Evolutionary conservation across 164 flowering plant genomes (phyloP), one percentile per base, ranked within the genome.

Genomic region (Houttuynia cordata): DNA sequence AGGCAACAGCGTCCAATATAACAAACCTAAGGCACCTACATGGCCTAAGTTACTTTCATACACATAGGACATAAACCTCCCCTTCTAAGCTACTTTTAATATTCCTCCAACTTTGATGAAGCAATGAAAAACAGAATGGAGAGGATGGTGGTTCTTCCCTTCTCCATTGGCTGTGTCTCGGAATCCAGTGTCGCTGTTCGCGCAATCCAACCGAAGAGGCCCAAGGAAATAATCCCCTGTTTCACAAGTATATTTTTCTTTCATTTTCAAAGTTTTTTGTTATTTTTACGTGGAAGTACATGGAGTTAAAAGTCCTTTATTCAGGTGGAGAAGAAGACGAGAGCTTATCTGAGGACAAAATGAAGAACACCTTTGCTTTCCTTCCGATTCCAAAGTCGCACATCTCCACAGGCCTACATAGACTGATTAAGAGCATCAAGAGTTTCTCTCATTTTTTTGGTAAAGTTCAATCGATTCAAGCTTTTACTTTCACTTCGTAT

Each of bases 381-480:
- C 34, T 72, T 56, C 55, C 79, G 18, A 57, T 75, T 67, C 78
- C 85, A 34, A 90, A 77, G 66, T 67, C 84, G 1, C 75, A 76
- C 68, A 67, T 81, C 53, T 77, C 87, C 9, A 60, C 66, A 25
- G 78, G 90, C 18, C 51, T 91, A 25, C 82, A 86, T 8, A 79
- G 75, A 76, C 73, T 91, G 59, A 64, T 80, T 70, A 88, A 86
- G 75, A 64, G 77, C 58, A 71, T 90, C 77, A 89, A 81, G 74
- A 84, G 53, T 76, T 65, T 88, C 64, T 84, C 93, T 67, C 93
- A 87, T 40, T 53, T 81, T 51, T 86, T 91, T 66, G 86, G 97
- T 91, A 69, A 69, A 78, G n/a, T n/a, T 64, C 10, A 12, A 5
- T 6, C 8, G 15, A 24, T 13, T 18, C 47, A 53, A 18, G 18